A percentile compares a stretch with the other conserved stretches of the same genome.
phyloP scores from a whole-genome alignment of 2,329 filamentous ascomycete genomes.

The Colletotrichum zoysiae region DNA sequence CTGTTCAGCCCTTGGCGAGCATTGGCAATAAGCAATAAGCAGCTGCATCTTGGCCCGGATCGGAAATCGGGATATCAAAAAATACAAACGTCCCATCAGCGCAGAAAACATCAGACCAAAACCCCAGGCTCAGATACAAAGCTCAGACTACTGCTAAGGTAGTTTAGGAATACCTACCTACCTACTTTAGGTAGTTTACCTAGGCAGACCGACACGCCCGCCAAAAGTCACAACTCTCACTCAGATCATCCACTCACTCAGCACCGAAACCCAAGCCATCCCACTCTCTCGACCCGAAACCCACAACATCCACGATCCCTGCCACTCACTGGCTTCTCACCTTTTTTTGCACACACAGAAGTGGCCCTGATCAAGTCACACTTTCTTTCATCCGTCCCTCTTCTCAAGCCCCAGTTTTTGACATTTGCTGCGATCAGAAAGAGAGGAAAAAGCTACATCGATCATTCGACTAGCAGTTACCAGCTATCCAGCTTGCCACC shows the following conservation, averaged over 20 bases:
- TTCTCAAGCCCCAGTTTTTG: neutral
- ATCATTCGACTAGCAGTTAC: neutral
- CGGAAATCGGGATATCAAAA: conserved; percentile 12
- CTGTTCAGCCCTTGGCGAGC: neutral
- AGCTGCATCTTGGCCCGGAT: conserved; percentile 5
- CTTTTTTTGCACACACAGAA: neutral
- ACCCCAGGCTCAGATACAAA: conserved; percentile 12
- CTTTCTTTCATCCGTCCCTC: neutral
- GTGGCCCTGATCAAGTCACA: neutral
- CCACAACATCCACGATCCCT: conserved; percentile 33
- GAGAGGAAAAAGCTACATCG: neutral
- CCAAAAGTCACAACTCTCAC: conserved; percentile 19
- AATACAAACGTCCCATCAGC: conserved; percentile 15
- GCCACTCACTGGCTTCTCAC: neutral
- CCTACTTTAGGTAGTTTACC: neutral
- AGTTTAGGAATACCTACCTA: too few relatives aligned
- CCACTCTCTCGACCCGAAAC: conserved; percentile 18
- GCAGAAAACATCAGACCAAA: conserved; percentile 18
- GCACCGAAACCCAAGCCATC: conserved; percentile 13
- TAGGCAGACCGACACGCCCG: conserved; percentile 15
- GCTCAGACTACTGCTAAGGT: neutral
- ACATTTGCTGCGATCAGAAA: neutral
- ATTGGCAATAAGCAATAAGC: conserved; percentile 23
- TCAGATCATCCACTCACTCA: conserved; percentile 14
- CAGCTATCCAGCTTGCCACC: neutral